A percentile compares a stretch with the other conserved stretches of the same genome.
Conservation (phyloP, 345 rosid genomes). For the Jatropha curcas region DNA sequence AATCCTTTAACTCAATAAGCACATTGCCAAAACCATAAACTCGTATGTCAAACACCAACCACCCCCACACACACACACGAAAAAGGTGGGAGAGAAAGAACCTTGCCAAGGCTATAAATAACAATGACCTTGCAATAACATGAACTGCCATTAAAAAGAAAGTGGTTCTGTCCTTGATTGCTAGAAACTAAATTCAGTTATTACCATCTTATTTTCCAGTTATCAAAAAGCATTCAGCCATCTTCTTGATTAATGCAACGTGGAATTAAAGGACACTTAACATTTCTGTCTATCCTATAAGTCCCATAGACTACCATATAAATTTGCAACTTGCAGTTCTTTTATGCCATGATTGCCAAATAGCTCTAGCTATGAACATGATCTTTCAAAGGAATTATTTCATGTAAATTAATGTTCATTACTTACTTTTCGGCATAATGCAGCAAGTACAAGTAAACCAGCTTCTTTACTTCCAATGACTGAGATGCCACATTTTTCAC, state of each 20-base stretch:
- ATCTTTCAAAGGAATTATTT: not conserved
- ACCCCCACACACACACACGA: not conserved
- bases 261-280: not conserved
- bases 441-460: conserved; percentile 87
- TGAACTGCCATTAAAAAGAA: not conserved
- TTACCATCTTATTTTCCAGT: not conserved
- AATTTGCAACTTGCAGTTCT: not conserved
- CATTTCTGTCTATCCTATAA: not conserved
- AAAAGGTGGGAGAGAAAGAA: not conserved
- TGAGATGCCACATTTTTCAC: conserved; percentile 95
- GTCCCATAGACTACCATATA: not conserved
- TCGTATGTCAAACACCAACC: too few species aligned
- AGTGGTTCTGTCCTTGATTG: not conserved
- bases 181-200: not conserved
- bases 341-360: not conserved
- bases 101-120: too few species aligned
- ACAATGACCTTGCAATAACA: not conserved
- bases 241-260: not conserved
- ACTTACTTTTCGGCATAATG: conserved; percentile 95
- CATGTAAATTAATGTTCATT: not conserved
- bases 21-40: too few species aligned
- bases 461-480: conserved; percentile 93
- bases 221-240: conserved; percentile 3
- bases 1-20: not conserved
- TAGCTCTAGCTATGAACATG: not conserved